phyloP scores from a whole-genome alignment of 345 rosid species.

The Rhodamnia rubescens region DNA sequence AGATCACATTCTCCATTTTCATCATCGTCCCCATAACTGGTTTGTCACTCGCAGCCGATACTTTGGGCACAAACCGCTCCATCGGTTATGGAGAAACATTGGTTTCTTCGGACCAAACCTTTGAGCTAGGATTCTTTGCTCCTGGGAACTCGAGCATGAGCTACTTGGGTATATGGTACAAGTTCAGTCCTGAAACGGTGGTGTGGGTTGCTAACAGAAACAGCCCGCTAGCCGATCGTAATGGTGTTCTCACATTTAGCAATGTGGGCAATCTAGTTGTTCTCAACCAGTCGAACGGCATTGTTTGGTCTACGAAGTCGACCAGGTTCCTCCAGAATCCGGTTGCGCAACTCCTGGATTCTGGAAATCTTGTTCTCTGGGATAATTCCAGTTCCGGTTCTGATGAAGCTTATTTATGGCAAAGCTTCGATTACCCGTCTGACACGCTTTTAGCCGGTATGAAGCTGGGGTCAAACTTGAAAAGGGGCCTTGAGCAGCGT shows the following conservation, averaged over 20 bases:
- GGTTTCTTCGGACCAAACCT: constrained; percentile 1
- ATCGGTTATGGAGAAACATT: background rate
- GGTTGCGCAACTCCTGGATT: constrained; percentile 14
- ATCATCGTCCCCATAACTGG: background rate
- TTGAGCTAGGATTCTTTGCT: constrained; percentile 18
- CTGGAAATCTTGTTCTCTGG: constrained; percentile 22
- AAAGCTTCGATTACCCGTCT: constrained; percentile 26
- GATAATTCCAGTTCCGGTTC: background rate
- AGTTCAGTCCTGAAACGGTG: background rate
- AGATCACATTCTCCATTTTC: background rate
- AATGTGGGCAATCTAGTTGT: constrained; percentile 7
- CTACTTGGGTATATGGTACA: constrained; percentile 30
- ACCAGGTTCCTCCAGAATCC: constrained; percentile 3
- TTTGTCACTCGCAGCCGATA: background rate
- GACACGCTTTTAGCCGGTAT: constrained; percentile 26
- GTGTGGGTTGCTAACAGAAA: constrained; percentile 45
- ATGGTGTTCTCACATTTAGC: constrained; percentile 8
- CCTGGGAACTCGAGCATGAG: constrained; percentile 4
- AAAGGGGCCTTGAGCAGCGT: background rate
- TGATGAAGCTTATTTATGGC: constrained; percentile 12
- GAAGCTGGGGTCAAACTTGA: constrained; percentile 15
- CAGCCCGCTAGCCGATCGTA: constrained; percentile 2
- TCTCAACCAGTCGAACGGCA: background rate
- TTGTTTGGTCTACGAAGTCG: constrained; percentile 17
- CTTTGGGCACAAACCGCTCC: background rate